Conservation (phyloP, 768 basidiomycete species). For the Cystofilobasidium ferigula region DNA sequence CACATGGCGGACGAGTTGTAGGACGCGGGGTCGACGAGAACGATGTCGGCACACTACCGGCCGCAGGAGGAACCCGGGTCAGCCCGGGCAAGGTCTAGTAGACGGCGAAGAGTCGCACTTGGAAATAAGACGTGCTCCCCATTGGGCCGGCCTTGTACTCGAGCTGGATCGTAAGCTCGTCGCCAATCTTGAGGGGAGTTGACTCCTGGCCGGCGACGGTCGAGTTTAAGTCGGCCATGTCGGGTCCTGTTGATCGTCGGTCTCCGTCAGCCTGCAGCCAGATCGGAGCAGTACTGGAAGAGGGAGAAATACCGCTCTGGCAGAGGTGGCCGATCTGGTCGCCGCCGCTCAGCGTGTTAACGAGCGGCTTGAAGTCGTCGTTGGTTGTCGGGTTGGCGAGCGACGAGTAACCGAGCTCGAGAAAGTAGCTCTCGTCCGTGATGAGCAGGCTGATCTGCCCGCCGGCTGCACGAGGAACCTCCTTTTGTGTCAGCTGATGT, state of each 20-base stretch:
- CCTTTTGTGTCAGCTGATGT: too few species aligned
- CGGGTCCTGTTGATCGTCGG: background rate
- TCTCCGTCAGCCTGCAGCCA: background rate
- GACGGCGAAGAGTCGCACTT: background rate
- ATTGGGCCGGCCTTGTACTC: background rate
- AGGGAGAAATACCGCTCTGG: background rate
- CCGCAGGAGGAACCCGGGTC: background rate
- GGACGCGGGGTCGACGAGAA: background rate
- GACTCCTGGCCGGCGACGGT: too few species aligned
- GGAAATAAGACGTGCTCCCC: background rate
- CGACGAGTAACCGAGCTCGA: background rate
- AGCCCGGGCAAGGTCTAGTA: background rate
- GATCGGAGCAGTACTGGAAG: too few species aligned
- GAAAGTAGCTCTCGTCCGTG: background rate
- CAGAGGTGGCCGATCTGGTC: conserved; percentile 1
- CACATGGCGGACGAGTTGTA: background rate
- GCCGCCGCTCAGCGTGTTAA: background rate
- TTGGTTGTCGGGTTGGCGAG: background rate
- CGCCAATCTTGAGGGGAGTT: background rate
- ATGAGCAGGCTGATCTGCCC: background rate
- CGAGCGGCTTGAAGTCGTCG: background rate
- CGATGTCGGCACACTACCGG: background rate
- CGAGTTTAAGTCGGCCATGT: background rate
- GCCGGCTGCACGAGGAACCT: too few species aligned
- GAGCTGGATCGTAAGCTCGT: background rate